Base-by-base conservation (phyloP, 176 grass and related monocot genomes). In the Oryza australiensis region DNA sequence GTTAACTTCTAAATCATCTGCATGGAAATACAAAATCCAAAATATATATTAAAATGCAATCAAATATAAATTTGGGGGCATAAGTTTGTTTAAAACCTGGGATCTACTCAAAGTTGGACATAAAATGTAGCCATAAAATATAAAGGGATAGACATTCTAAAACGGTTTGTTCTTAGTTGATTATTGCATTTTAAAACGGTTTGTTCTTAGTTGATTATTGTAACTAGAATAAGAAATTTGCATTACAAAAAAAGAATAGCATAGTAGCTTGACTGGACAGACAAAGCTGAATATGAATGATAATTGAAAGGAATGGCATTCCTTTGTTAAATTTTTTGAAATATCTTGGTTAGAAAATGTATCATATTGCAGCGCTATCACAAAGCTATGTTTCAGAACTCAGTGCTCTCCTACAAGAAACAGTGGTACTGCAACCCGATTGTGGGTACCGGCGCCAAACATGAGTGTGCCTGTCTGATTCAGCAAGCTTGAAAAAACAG, bases 1-100 rank as follows among this genome's bases (percentile, higher is more conserved):
- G 55, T 88, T 65, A 42, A 80, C 20, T 32, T 74, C 26, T 83
- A 60, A 83, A 26, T 86, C 43, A 33, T 72, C 22, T 72, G 42
- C 33, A 65, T 55, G 23, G 30, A 78, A 81, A 75, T 45, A 74
- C 33, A 75, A 24, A 59, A 79, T 73, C 40, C 15, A 28, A 64
- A 23, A 14, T 41, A 55, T 74, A 79, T 32, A 77, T 42, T 33
- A 68, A 62, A 45, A 27, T 85, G 59, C 43, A 71, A 46, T 10
- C 9, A 85, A 66, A 53, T 55, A 70, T 33, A 24, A 48, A 68
- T 46, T 62, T 62, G 73, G 46, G 53, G 66, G 9, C 23, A 43
- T 70, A 35, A 48, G 32, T 26, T 81, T 40, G 65, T 16, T 28
- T 10, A 11, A 60, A 45, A n/a, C 68, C 60, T 43, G 27, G 41